These are phyloP conservation scores for Hypomontagnella submonticulosa DNA, from an alignment of 495 filamentous ascomycete genomes.

Conservation along the genomic window DNA sequence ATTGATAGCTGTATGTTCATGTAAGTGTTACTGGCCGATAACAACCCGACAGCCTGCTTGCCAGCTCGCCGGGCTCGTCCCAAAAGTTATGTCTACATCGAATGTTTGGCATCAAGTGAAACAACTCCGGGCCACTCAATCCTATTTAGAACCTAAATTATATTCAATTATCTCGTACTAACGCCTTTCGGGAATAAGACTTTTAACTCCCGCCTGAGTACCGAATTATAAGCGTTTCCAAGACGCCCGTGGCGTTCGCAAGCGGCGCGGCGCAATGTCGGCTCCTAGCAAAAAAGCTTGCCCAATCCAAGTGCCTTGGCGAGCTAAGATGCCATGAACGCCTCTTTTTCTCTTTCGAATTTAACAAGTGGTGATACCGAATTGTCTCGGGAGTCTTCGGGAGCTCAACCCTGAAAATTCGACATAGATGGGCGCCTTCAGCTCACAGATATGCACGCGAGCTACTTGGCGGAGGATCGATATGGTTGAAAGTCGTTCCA, in stretches of 20 bases:
- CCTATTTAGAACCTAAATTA: no score
- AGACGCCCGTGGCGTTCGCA: constrained; percentile 1
- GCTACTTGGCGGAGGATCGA: no score
- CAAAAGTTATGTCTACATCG: no score
- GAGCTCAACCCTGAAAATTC: no score
- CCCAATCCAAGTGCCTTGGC: constrained; percentile 13
- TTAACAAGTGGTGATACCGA: no score
- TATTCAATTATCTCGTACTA: background rate
- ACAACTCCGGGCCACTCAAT: no score
- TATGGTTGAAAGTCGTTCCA: no score
- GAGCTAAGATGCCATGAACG: background rate
- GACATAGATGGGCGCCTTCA: no score
- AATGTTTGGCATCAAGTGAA: no score
- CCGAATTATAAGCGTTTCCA: constrained; percentile 14
- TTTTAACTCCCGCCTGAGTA: constrained; percentile 1
- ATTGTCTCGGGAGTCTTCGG: no score
- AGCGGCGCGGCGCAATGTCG: constrained; percentile 6
- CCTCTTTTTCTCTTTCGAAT: background rate
- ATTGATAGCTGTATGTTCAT: constrained; percentile 5
- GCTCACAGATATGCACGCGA: no score
- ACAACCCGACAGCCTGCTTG: background rate
- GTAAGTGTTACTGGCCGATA: constrained; percentile 3
- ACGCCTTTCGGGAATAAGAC: background rate
- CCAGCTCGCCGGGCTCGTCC: no score
- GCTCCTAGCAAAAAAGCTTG: constrained; percentile 23